Evolutionary conservation across 805 yeast species (phyloP).

Genomic region (Citeromyces matritensis): DNA sequence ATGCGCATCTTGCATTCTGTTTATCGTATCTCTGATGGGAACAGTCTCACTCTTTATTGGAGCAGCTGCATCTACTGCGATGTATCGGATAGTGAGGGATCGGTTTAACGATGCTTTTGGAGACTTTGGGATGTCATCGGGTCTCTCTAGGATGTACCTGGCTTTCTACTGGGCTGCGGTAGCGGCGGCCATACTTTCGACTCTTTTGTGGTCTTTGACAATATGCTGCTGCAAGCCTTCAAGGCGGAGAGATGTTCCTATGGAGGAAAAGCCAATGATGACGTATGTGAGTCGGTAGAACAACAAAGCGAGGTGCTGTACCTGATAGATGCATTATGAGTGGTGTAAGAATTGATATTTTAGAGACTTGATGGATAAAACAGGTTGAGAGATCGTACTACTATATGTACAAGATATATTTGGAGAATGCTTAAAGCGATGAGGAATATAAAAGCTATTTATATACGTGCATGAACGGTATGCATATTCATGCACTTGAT

Average conservation of each 20-base stretch:
- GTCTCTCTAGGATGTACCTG: conserved; percentile 15
- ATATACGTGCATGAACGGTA: no score
- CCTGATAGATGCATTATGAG: no score
- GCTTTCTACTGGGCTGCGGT: conserved; percentile 11
- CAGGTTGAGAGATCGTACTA: no score
- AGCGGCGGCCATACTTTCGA: not conserved
- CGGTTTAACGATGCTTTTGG: conserved; percentile 32
- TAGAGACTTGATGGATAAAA: no score
- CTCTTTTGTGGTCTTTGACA: not conserved
- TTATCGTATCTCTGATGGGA: conserved; percentile 26
- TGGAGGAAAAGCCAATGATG: no score
- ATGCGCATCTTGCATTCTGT: conserved; percentile 26
- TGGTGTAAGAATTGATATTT: no score
- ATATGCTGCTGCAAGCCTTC: not conserved
- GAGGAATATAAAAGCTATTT: no score
- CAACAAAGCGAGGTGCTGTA: no score
- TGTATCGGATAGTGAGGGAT: conserved; percentile 30
- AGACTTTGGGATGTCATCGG: conserved; percentile 39
- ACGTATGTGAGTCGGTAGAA: not conserved
- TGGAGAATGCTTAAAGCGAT: no score
- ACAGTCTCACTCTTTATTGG: conserved; percentile 21
- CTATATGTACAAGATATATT: no score
- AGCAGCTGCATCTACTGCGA: conserved; percentile 49
- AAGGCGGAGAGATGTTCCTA: no score
- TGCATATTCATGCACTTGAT: no score